Percentiles rank a stretch among this genome's conserved stretches.
phyloP scores from a whole-genome alignment of 2,329 filamentous ascomycete species.

The Aspergillus neoniger region DNA sequence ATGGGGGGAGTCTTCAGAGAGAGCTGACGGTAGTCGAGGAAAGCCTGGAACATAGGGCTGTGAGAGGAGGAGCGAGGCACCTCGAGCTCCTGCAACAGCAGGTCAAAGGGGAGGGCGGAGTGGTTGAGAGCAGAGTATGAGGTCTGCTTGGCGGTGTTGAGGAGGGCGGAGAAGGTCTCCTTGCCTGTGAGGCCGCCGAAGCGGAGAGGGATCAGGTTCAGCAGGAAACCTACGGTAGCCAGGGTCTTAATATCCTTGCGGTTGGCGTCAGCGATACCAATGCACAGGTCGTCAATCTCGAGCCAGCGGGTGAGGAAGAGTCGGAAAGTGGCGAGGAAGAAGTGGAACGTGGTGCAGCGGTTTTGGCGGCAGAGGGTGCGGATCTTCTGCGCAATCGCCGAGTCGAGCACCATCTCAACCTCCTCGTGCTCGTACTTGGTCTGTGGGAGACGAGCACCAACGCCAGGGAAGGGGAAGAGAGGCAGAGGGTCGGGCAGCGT shows the following conservation, averaged over 20 bases:
- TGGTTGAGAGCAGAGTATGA: conserved; percentile 44
- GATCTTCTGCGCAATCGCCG: not conserved
- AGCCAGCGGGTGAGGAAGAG: conserved; percentile 39
- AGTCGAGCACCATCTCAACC: not conserved
- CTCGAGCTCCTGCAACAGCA: conserved; percentile 48
- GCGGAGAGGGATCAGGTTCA: not conserved
- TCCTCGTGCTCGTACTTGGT: conserved; percentile 16
- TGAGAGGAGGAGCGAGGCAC: conserved; percentile 42
- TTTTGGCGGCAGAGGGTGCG: not conserved
- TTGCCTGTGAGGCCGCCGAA: not conserved
- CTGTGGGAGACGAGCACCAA: conserved; percentile 21
- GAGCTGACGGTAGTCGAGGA: conserved; percentile 48
- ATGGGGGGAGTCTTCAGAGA: conserved; percentile 20
- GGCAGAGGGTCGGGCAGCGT: conserved; percentile 31
- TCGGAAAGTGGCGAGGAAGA: conserved; percentile 49
- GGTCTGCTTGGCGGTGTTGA: conserved; percentile 18
- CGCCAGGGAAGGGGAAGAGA: conserved; percentile 34
- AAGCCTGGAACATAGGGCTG: conserved; percentile 54
- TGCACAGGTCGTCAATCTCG: conserved; percentile 44
- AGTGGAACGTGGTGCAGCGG: conserved; percentile 48
- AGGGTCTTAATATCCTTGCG: conserved; percentile 34
- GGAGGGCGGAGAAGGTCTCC: not conserved
- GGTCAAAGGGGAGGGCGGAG: conserved; percentile 53
- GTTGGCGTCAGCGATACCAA: conserved; percentile 54
- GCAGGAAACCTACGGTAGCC: conserved; percentile 48